Evolutionary conservation across 1,284 basidiomycete genomes (phyloP).

Genomic region (Tranzscheliella williamsii): DNA sequence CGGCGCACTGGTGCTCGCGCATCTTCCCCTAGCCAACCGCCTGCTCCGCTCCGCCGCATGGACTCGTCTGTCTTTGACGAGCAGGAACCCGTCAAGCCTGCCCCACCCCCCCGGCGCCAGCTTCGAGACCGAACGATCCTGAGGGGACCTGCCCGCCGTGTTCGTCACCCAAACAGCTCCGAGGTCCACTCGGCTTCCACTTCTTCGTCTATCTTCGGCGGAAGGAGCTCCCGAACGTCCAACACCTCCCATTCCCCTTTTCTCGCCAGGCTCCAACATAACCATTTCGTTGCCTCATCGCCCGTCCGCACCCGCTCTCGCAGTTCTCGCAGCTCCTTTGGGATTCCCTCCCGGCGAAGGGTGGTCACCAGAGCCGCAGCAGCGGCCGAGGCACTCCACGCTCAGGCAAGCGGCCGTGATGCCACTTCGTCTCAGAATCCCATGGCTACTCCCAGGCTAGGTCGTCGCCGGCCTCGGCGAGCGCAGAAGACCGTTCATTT

Average conservation of each 20-base stretch:
- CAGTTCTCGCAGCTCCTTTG: conserved; percentile 12
- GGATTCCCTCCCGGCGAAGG: conserved; percentile 11
- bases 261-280: conserved; percentile 13
- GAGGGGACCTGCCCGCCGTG: conserved; percentile 7
- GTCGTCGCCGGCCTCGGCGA: conserved; percentile 10
- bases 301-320: conserved; percentile 36
- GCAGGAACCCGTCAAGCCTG: conserved; percentile 14
- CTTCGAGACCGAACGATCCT: conserved; percentile 15
- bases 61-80: conserved; percentile 37
- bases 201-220: conserved; percentile 31
- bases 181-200: conserved; percentile 25
- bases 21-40: neutral
- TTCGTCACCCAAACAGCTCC: conserved; percentile 11
- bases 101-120: conserved; percentile 12
- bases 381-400: conserved; percentile 10
- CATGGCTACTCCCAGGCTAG: conserved; percentile 23
- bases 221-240: conserved; percentile 29
- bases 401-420: no score
- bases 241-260: conserved; percentile 19
- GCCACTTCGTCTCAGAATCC: no score
- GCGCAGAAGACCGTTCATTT: conserved; percentile 20
- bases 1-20: neutral
- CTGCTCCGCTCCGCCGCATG: conserved; percentile 19
- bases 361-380: conserved; percentile 2
- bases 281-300: conserved; percentile 39